Percentiles rank a stretch among this genome's conserved stretches.
Conservation (phyloP, 78 protist species). For the Blattamonas nauphoetae region DNA sequence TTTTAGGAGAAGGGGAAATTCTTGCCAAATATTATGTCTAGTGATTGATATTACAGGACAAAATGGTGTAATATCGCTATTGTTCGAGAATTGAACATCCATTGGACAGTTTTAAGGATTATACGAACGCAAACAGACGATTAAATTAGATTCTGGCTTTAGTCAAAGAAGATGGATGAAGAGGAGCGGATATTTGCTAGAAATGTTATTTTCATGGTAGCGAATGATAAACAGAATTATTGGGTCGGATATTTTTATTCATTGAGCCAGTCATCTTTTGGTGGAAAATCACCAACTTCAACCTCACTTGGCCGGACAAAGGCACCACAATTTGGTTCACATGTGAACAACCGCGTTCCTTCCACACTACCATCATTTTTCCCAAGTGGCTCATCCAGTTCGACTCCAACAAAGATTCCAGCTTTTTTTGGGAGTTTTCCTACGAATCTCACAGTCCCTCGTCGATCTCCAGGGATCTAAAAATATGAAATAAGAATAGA, state of each 20-base stretch:
- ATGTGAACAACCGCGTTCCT: not conserved
- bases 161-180: too few relatives aligned
- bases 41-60: too few relatives aligned
- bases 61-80: too few relatives aligned
- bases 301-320: not conserved
- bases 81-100: too few relatives aligned
- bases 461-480: not conserved
- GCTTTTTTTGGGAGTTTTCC: not conserved
- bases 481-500: not conserved
- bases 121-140: too few relatives aligned
- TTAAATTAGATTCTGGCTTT: too few relatives aligned
- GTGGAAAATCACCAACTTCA: not conserved
- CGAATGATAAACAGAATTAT: not conserved
- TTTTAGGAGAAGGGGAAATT: too few relatives aligned
- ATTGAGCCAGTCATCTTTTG: too few relatives aligned
- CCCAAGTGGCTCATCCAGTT: not conserved
- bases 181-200: not conserved
- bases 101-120: too few relatives aligned
- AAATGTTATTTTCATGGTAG: not conserved
- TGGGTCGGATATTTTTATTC: not conserved
- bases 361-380: not conserved
- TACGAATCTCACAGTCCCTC: not conserved
- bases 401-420: not conserved
- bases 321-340: not conserved
- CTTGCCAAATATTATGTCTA: too few relatives aligned